Percentiles rank a stretch among this genome's conserved stretches.
Evolutionary conservation across 116 monocot species (phyloP).

Genomic region (Cymodocea nodosa): DNA sequence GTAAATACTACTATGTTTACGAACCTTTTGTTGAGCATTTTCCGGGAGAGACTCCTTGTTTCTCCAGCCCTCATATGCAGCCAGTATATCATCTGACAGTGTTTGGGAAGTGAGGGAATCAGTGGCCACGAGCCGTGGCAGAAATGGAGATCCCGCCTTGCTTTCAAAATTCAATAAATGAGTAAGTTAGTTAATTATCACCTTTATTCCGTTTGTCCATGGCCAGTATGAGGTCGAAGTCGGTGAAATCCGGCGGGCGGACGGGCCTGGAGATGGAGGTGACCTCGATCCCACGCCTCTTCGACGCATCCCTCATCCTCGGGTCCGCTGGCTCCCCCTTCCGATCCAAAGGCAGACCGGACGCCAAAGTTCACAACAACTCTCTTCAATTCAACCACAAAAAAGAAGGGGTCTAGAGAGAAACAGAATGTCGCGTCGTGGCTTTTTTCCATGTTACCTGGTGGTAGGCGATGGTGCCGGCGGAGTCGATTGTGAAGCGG

Average conservation of each 20-base stretch:
- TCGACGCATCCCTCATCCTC: slow-evolving; percentile 68
- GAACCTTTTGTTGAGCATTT: slow-evolving; percentile 60
- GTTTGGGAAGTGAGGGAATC: too few species aligned
- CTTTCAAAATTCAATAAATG: not conserved
- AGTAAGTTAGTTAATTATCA: not conserved
- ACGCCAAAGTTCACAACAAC: too few species aligned
- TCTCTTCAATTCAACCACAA: too few species aligned
- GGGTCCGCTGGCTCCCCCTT: slow-evolving; percentile 81
- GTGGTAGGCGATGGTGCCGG: slow-evolving; percentile 91
- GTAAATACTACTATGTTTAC: not conserved
- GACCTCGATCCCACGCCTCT: slow-evolving; percentile 68
- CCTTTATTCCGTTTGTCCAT: slow-evolving; percentile 97
- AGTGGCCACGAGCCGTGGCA: too few species aligned
- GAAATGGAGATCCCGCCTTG: too few species aligned
- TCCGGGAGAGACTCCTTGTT: slow-evolving; percentile 68
- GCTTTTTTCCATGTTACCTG: slow-evolving; percentile 25
- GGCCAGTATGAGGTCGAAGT: slow-evolving; percentile 88
- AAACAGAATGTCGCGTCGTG: too few species aligned
- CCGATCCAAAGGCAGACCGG: not conserved
- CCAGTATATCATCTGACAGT: slow-evolving; percentile 65
- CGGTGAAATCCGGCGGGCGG: slow-evolving; percentile 74
- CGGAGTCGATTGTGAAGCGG: slow-evolving; percentile 82
- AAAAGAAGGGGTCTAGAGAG: too few species aligned
- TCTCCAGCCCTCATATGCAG: slow-evolving; percentile 77
- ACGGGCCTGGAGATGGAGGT: slow-evolving; percentile 87